phyloP scores from a whole-genome alignment of 805 yeast genomes.

The Ogataea allantospora region DNA sequence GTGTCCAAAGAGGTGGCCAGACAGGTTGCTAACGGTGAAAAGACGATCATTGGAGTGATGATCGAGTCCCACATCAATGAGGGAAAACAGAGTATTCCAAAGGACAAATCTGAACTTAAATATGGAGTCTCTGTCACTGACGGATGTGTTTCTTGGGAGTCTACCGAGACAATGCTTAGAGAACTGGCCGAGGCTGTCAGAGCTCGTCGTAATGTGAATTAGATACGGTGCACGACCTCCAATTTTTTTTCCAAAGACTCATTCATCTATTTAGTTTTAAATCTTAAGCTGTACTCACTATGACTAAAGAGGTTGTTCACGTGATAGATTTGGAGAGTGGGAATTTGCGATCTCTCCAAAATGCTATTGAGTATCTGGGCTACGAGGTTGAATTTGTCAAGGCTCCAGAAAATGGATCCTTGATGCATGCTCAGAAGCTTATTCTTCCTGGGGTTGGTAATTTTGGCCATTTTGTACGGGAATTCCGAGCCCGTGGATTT shows the following conservation, averaged over 20 bases:
- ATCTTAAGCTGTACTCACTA: constrained; percentile 3
- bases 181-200: constrained; percentile 81
- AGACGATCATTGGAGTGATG: constrained; percentile 86
- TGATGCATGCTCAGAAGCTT: constrained; percentile 50
- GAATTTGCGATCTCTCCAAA: constrained; percentile 81
- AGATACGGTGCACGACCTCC: constrained; percentile 10
- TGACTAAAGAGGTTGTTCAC: constrained; percentile 42
- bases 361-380: constrained; percentile 81
- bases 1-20: constrained; percentile 81
- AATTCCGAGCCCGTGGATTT: constrained; percentile 60
- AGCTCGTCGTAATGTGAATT: constrained; percentile 57
- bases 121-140: constrained; percentile 98
- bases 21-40: constrained; percentile 81
- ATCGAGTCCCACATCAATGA: constrained; percentile 89
- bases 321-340: constrained; percentile 95
- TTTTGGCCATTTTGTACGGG: constrained; percentile 87
- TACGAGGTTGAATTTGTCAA: constrained; percentile 62
- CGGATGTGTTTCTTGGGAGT: constrained; percentile 92
- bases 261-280: constrained; percentile 1
- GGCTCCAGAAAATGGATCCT: constrained; percentile 51
- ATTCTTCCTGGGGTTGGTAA: constrained; percentile 97
- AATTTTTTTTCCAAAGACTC: constrained; percentile 3
- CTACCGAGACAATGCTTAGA: constrained; percentile 77
- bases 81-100: constrained; percentile 84
- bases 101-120: constrained; percentile 57